Conservation (phyloP, 2,329 filamentous ascomycete species). For the Pezicula carpinea region DNA sequence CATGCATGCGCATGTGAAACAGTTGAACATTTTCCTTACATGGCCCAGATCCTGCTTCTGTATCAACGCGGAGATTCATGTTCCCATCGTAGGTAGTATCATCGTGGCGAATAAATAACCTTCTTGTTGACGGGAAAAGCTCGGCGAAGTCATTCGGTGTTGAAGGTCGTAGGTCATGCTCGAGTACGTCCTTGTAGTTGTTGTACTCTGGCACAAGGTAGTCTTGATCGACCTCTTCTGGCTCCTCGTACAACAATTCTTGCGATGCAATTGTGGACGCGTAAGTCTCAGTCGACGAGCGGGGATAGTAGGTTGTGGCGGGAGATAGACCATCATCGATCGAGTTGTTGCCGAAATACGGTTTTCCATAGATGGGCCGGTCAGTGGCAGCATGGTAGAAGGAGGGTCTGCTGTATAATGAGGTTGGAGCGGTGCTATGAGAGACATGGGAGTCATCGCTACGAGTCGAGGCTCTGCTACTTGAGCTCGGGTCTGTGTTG, state of each 20-base stretch:
- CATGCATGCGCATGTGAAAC: constrained; percentile 94
- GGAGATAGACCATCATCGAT: constrained; percentile 17
- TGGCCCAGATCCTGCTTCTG: constrained; percentile 50
- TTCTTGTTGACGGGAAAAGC: constrained; percentile 80
- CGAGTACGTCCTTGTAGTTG: constrained; percentile 44
- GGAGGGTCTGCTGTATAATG: constrained; percentile 32
- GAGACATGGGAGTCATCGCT: constrained; percentile 43
- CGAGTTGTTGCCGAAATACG: constrained; percentile 3
- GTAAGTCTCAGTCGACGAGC: constrained; percentile 61
- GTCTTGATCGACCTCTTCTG: constrained; percentile 33
- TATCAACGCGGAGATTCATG: constrained; percentile 92
- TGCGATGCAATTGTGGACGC: constrained; percentile 66
- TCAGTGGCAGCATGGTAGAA: constrained; percentile 14
- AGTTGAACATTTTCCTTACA: constrained; percentile 67
- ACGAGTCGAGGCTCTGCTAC: constrained; percentile 35
- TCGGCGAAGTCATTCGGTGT: constrained; percentile 77
- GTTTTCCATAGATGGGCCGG: constrained; percentile 10
- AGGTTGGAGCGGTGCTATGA: constrained; percentile 43
- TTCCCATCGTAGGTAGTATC: constrained; percentile 88
- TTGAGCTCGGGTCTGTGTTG: constrained; percentile 25
- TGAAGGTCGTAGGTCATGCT: constrained; percentile 66
- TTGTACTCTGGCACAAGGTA: constrained; percentile 36
- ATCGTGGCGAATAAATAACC: constrained; percentile 81
- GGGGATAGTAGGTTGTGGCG: constrained; percentile 24
- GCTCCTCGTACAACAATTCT: constrained; percentile 46